Conservation (phyloP, 768 basidiomycete species). For the Daedaleopsis sinensis region DNA sequence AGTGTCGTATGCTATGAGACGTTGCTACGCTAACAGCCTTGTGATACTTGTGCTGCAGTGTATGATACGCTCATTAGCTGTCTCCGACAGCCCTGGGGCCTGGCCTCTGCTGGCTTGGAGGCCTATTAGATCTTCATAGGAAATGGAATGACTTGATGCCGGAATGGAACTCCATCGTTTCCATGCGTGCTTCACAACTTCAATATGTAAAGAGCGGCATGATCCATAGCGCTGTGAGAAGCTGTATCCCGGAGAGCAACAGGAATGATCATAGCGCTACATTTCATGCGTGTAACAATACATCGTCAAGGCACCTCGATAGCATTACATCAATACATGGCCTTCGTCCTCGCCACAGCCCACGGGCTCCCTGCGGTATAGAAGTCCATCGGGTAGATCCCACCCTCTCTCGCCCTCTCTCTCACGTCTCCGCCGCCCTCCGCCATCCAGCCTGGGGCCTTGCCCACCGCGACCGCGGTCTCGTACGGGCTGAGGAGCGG, state of each 20-base stretch:
- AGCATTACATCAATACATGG: constrained; percentile 39
- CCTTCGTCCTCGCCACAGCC: constrained; percentile 67
- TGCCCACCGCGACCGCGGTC: constrained; percentile 81
- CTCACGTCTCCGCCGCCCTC: constrained; percentile 24
- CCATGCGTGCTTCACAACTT: too few species aligned
- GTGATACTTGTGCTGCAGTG: not conserved
- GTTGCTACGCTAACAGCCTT: constrained; percentile 2
- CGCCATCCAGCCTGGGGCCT: constrained; percentile 66
- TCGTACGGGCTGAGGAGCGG: constrained; percentile 95
- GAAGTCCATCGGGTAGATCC: constrained; percentile 95
- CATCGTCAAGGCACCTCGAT: not conserved
- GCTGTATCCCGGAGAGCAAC: too few species aligned
- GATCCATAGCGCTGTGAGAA: too few species aligned
- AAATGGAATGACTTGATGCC: too few species aligned
- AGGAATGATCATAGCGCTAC: not conserved
- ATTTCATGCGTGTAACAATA: not conserved
- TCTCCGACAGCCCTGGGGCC: too few species aligned
- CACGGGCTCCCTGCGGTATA: constrained; percentile 82
- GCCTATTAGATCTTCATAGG: too few species aligned
- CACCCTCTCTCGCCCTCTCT: constrained; percentile 33
- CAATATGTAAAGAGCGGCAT: too few species aligned
- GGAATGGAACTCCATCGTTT: too few species aligned
- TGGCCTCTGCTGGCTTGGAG: too few species aligned
- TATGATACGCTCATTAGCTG: not conserved
- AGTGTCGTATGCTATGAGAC: constrained; percentile 33